A percentile compares a stretch with the other conserved stretches of the same genome.
Conservation (phyloP, 2,329 filamentous ascomycete genomes). For the Monosporascus cannonballus region DNA sequence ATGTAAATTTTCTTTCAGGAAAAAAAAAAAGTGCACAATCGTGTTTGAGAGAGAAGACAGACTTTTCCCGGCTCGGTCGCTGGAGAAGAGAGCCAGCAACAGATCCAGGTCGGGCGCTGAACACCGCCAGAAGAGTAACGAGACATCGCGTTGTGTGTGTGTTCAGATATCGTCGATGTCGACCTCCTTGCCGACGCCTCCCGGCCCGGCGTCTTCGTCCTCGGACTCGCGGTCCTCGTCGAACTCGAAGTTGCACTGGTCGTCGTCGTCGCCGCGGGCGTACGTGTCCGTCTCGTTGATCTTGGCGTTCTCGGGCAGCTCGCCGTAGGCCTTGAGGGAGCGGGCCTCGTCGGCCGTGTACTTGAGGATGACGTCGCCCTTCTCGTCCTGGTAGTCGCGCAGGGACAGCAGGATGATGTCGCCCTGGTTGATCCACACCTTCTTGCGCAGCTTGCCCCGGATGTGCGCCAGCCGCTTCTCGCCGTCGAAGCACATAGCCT, state of each 20-base stretch:
- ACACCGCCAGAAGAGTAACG: conserved; percentile 4
- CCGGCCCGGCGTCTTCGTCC: conserved; percentile 45
- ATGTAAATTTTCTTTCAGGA: neutral
- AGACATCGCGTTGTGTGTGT: neutral
- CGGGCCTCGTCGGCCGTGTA: conserved; percentile 95
- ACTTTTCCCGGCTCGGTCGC: conserved; percentile 29
- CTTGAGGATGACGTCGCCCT: conserved; percentile 90
- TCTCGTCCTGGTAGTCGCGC: conserved; percentile 89
- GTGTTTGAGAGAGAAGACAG: conserved; percentile 55
- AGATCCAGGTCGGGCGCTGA: neutral
- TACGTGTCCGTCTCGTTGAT: conserved; percentile 99
- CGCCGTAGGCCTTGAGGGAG: conserved; percentile 92
- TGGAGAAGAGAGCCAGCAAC: conserved; percentile 1
- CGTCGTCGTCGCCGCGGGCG: conserved; percentile 85
- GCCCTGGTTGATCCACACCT: conserved; percentile 99
- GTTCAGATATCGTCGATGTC: conserved; percentile 92
- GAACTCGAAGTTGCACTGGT: conserved; percentile 94
- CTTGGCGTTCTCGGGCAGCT: conserved; percentile 95
- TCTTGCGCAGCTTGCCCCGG: conserved; percentile 96
- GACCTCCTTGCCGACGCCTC: conserved; percentile 62
- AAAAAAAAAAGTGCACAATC: conserved; percentile 1
- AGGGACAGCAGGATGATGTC: conserved; percentile 87
- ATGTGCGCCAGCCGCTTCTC: conserved; percentile 76
- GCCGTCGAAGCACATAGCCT: conserved; percentile 93
- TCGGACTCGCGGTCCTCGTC: conserved; percentile 78